Percentiles rank a stretch among this genome's conserved stretches.
Evolutionary conservation across 2,329 filamentous ascomycete species (phyloP).

Genomic region (Neofusicoccum ribis): DNA sequence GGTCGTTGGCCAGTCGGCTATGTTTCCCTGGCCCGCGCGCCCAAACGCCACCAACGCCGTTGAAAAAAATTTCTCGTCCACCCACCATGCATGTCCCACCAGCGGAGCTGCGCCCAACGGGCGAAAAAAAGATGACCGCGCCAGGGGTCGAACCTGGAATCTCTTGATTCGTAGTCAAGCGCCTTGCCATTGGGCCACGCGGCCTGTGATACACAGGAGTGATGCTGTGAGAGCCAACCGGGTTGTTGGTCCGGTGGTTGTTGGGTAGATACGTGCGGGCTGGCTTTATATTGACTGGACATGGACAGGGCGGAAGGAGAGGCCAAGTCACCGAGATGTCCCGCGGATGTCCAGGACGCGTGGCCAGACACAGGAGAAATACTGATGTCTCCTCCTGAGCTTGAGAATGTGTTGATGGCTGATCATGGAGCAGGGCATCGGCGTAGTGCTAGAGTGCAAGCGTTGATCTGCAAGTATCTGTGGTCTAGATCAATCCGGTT

Average conservation of each 20-base stretch:
- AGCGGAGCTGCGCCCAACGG: neutral
- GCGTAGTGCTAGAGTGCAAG: too few species aligned
- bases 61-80: neutral
- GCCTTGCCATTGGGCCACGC: constrained; percentile 51
- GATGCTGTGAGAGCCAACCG: neutral
- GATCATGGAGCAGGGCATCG: too few species aligned
- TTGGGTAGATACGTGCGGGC: neutral
- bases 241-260: neutral
- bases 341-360: too few species aligned
- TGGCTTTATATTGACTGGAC: too few species aligned
- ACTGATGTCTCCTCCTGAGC: too few species aligned
- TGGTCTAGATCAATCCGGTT: neutral
- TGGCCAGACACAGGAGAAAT: too few species aligned
- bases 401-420: too few species aligned
- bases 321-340: too few species aligned
- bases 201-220: neutral
- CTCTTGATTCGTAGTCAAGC: constrained; percentile 51
- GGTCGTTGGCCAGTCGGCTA: neutral
- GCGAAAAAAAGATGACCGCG: constrained; percentile 19
- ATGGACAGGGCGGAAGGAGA: too few species aligned
- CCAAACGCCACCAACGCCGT: neutral
- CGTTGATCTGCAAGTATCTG: too few species aligned
- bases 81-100: neutral
- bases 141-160: constrained; percentile 35
- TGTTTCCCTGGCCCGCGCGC: constrained; percentile 4